Evolutionary conservation across 441 rosid species (phyloP).

Genomic region (Biscutella auriculata): DNA sequence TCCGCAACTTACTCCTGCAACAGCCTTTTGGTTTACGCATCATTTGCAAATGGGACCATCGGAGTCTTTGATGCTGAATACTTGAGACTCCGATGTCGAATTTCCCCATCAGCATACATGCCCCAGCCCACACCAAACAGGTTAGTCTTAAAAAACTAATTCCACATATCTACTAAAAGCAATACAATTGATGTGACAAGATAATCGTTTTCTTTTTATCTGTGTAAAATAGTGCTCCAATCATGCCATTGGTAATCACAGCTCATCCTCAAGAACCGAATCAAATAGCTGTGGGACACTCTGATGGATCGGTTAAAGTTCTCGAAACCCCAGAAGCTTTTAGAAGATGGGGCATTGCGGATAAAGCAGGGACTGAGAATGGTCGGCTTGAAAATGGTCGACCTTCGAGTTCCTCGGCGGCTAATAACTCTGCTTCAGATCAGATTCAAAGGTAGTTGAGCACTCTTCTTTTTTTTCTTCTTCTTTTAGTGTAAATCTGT

Average conservation of each 20-base stretch:
- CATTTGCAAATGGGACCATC: constrained; percentile 44
- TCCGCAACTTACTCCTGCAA: constrained; percentile 56
- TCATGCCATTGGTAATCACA: constrained; percentile 40
- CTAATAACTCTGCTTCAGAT: constrained; percentile 36
- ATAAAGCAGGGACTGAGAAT: constrained; percentile 27
- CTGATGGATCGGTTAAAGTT: constrained; percentile 46
- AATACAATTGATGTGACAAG: background rate
- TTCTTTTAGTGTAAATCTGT: constrained; percentile 16
- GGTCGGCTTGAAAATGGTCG: too few relatives aligned
- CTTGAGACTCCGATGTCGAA: constrained; percentile 50
- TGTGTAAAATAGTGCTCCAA: constrained; percentile 29
- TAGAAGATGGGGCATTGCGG: constrained; percentile 42
- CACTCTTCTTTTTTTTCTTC: background rate
- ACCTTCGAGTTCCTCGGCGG: constrained; percentile 32
- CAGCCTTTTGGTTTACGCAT: constrained; percentile 47
- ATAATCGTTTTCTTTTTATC: background rate
- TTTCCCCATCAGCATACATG: constrained; percentile 46
- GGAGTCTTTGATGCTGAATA: constrained; percentile 55
- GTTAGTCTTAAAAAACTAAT: too few relatives aligned
- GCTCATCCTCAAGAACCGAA: constrained; percentile 53
- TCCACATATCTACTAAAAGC: background rate
- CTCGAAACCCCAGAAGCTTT: constrained; percentile 41
- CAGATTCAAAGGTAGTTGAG: constrained; percentile 38
- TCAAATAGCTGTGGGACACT: constrained; percentile 43
- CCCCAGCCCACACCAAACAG: constrained; percentile 30